Percentiles rank a stretch among this genome's conserved stretches.
These are phyloP conservation scores for Hippophae tibetana DNA, from an alignment of 306 rosid genomes.

Conservation along the genomic window DNA sequence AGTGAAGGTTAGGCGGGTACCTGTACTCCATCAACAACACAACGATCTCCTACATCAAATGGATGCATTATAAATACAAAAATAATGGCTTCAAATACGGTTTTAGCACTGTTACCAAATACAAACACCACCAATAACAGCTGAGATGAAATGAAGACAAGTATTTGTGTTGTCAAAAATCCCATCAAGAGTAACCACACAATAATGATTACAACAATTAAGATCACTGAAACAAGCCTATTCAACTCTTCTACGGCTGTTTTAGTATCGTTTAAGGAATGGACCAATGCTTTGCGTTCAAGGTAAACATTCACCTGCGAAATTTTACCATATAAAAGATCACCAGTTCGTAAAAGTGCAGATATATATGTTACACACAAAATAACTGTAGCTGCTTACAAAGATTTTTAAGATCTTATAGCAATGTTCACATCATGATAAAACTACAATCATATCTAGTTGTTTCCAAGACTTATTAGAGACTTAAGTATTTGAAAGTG, in stretches of 20 bases:
- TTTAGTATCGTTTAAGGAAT: constrained; percentile 69
- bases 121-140: constrained; percentile 55
- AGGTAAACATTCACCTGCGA: constrained; percentile 69
- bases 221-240: constrained; percentile 41
- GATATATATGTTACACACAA: neutral
- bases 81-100: constrained; percentile 75
- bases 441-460: no score
- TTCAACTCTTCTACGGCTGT: constrained; percentile 78
- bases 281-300: constrained; percentile 63
- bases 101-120: constrained; percentile 68
- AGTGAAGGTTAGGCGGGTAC: constrained; percentile 24
- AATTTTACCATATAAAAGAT: constrained; percentile 12
- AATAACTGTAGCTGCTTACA: no score
- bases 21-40: constrained; percentile 85
- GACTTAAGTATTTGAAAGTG: no score
- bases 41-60: constrained; percentile 80
- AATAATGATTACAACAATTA: constrained; percentile 33
- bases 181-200: constrained; percentile 71
- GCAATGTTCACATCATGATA: no score
- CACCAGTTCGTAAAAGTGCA: neutral
- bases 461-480: neutral
- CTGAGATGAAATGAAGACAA: constrained; percentile 71
- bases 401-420: no score
- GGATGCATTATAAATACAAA: constrained; percentile 90
- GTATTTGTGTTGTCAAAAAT: constrained; percentile 53